Evolutionary conservation across 2,329 filamentous ascomycete species (phyloP).

Genomic region (Pestalotiopsis sp.): DNA sequence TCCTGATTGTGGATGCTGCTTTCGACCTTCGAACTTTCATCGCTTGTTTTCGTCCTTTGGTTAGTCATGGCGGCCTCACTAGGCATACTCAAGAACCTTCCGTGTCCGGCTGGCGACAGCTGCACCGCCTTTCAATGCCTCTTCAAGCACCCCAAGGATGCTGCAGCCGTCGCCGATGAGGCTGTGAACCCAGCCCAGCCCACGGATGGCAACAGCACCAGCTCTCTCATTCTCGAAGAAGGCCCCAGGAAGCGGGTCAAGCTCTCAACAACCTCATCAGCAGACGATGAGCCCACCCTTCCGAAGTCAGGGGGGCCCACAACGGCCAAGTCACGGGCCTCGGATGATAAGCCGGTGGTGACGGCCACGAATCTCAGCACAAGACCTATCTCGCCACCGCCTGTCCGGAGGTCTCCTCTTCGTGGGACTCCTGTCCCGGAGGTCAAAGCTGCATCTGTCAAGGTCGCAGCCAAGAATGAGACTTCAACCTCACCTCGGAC

Average conservation of each 20-base stretch:
- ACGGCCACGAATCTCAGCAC: not conserved
- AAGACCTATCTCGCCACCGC: slow-evolving; percentile 12
- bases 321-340: not conserved
- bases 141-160: slow-evolving; percentile 47
- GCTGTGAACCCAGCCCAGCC: slow-evolving; percentile 13
- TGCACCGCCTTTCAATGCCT: slow-evolving; percentile 55
- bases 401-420: slow-evolving; percentile 6
- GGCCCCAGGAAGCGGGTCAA: slow-evolving; percentile 30
- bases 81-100: slow-evolving; percentile 48
- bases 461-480: not conserved
- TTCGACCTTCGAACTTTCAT: not conserved
- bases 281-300: slow-evolving; percentile 3
- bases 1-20: not conserved
- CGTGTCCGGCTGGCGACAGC: slow-evolving; percentile 50
- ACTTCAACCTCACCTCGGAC: not conserved
- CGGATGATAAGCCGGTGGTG: not conserved
- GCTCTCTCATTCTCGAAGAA: slow-evolving; percentile 18
- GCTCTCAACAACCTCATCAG: slow-evolving; percentile 15
- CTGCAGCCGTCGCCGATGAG: slow-evolving; percentile 16
- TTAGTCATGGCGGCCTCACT: slow-evolving; percentile 29
- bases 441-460: not conserved
- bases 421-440: not conserved
- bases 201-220: slow-evolving; percentile 7
- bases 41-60: not conserved
- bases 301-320: not conserved